Percentiles rank a stretch among this genome's conserved stretches.
Conservation (phyloP, 1,139 yeast genomes). For the Eremothecium sinecaudum region DNA sequence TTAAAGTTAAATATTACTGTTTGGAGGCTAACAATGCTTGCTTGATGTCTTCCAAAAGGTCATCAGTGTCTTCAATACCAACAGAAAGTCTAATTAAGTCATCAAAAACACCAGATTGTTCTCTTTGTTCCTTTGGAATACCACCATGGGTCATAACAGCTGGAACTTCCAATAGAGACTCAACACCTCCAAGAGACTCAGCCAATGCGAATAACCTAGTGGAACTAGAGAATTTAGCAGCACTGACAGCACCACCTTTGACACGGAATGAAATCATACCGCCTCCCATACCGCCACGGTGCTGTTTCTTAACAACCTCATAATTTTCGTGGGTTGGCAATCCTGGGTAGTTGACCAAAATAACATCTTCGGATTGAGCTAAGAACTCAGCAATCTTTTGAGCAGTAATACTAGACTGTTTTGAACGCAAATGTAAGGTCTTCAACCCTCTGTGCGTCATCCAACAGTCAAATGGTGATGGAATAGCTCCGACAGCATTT, state of each 20-base stretch:
- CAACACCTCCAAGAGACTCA: slow-evolving; percentile 86
- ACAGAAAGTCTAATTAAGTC: slow-evolving; percentile 76
- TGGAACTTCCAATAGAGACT: slow-evolving; percentile 79
- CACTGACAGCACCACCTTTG: slow-evolving; percentile 71
- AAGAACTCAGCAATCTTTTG: slow-evolving; percentile 63
- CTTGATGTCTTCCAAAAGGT: slow-evolving; percentile 61
- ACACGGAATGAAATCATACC: slow-evolving; percentile 88
- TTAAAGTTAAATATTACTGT: too few species aligned
- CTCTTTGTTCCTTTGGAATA: slow-evolving; percentile 73
- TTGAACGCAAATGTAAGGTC: slow-evolving; percentile 74
- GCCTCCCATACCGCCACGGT: slow-evolving; percentile 80
- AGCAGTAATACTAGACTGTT: slow-evolving; percentile 60
- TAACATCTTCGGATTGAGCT: slow-evolving; percentile 41
- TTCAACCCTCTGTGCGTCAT: slow-evolving; percentile 87
- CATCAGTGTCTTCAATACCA: slow-evolving; percentile 80
- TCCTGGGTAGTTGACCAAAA: slow-evolving; percentile 76
- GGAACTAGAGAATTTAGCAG: slow-evolving; percentile 60
- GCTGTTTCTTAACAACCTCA: slow-evolving; percentile 60
- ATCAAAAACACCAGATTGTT: slow-evolving; percentile 71
- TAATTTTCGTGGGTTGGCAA: slow-evolving; percentile 56
- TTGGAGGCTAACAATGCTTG: slow-evolving; percentile 50
- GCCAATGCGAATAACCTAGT: slow-evolving; percentile 78
- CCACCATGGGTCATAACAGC: slow-evolving; percentile 94
- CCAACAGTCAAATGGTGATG: slow-evolving; percentile 89
- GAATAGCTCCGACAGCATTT: slow-evolving; percentile 82